Base-by-base conservation (phyloP, 2,329 filamentous ascomycete species). In the Mycogone perniciosa region DNA sequence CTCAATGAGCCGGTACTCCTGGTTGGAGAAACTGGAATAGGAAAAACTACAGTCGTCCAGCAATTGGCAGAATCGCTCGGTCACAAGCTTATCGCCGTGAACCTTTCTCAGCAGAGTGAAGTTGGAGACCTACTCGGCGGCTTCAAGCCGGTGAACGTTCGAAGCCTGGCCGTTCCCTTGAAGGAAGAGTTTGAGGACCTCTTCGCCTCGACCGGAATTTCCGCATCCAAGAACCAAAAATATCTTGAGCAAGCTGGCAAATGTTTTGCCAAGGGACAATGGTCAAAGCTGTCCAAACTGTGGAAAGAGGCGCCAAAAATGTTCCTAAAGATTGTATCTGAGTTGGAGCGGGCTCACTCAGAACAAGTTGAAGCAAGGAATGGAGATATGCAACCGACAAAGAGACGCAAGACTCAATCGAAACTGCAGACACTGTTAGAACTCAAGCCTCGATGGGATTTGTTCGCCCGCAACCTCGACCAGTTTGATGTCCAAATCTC, bases 11-110 rank as follows among this genome's bases (percentile, higher is more conserved):
- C 95, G 4, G 81, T 96, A 1, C 73, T 99, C 13, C 81, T 99
- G 30, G 93, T 99, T n/a, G 93, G 93, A 64, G 93, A 99, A 72
- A 99, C 93, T 6, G 93, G 93, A 73, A 96, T 96, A 46, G 93
- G 93, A 61, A 99, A 99, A 71, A 99, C 93, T 0, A 96, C 93
- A 0, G 88, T 93, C 29, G 85, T 99, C 10, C 93, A 99, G 66
- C 90, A 96, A 64, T 75, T 99, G 50, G 90, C 93, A 0, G 84
- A 87, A 52, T 80, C 86, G 4, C 77, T 96, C 30, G 89, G 91
- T 1, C 87, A 90, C 63, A 95, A 89, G 60, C 79, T 99, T 9
- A 87, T 90, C 0, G 89, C 91, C 3, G 90, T 99, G 63, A 99
- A 99, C 64, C 69, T 99, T 64, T 99, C 93, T 0, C 95, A 99